phyloP scores from a whole-genome alignment of 345 rosid genomes.

The Eucalyptus melliodora region DNA sequence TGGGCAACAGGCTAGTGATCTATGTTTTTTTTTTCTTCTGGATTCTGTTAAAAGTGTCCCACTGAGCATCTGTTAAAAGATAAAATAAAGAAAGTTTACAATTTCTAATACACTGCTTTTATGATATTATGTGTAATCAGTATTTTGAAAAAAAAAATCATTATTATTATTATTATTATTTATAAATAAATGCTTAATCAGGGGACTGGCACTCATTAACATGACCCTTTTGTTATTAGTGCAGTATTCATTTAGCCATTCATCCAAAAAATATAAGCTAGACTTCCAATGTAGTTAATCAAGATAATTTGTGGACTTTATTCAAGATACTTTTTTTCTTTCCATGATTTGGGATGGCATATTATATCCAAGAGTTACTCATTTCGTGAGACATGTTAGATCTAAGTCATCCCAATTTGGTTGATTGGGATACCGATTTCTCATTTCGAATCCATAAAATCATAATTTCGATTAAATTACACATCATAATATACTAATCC shows the following conservation, averaged over 20 bases:
- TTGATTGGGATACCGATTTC: not conserved
- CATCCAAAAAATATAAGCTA: not conserved
- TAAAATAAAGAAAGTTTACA: not conserved
- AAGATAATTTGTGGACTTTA: not conserved
- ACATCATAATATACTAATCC: not conserved
- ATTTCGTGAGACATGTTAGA: not conserved
- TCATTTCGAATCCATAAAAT: too few species aligned
- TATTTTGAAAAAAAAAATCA: not conserved
- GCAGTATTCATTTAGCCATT: not conserved
- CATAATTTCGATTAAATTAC: too few species aligned
- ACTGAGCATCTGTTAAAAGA: not conserved
- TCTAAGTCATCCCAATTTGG: not conserved
- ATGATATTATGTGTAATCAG: not conserved
- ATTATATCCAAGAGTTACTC: not conserved
- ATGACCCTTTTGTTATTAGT: not conserved
- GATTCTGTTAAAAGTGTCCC: not conserved
- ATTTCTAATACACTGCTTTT: not conserved
- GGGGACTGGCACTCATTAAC: not conserved
- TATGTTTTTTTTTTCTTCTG: not conserved
- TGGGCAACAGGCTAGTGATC: not conserved
- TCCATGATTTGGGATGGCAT: not conserved
- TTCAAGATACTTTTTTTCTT: not conserved
- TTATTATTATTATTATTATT: not conserved
- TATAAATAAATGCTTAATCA: not conserved
- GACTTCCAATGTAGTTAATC: not conserved